Base-by-base conservation (phyloP, 176 grass and related monocot genomes). In the Paspalum notatum region DNA sequence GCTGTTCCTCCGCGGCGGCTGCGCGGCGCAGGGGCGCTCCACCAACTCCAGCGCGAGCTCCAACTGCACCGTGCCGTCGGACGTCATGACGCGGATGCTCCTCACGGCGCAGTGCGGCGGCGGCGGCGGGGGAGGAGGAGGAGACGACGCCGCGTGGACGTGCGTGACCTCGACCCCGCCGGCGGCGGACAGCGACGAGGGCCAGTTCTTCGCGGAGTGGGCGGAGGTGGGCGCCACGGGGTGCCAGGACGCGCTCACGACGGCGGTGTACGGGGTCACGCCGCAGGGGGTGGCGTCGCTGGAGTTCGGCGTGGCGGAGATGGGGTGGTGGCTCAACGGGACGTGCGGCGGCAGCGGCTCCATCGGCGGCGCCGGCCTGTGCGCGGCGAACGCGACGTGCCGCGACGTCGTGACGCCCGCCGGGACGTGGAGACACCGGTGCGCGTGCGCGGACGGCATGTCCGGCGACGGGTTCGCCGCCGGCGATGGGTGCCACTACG, bases 321-420 rank as follows among this genome's bases (percentile, higher is more conserved):
- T 92, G 4, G 87, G 63, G 0, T 97, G 94, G 94, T 97, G 94
- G 94, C 18, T 97, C 46, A 37, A 80, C 39, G 91, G 91, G 60
- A 20, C 6, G 5, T 94, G 94, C 74, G 2, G 11, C 4, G 53
- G 4, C 55, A 1, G 1, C 16, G 5, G 7, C n/a, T n/a, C n/a
- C n/a, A n/a, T n/a, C n/a, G n/a, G n/a, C n/a, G n/a, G n/a, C n/a
- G n/a, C n/a, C 12, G 59, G 59, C 12, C 53, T 0, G 21, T 97
- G 94, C 51, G 62, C 83, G 11, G 3, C 8, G 8, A 90, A 92
- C 67, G 91, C 95, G 5, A 68, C 16, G 8, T 97, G 91, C 78
- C 2, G 1, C 14, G 4, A 8, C 15, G 72, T 90, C 7, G 0
- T 0, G 1, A 75, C 61, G 2, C 73, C 68, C 4, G 16, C 0